Percentiles rank a stretch among this genome's conserved stretches.
Conservation (phyloP, 2,329 filamentous ascomycete genomes). For the Talaromyces atroroseus region DNA sequence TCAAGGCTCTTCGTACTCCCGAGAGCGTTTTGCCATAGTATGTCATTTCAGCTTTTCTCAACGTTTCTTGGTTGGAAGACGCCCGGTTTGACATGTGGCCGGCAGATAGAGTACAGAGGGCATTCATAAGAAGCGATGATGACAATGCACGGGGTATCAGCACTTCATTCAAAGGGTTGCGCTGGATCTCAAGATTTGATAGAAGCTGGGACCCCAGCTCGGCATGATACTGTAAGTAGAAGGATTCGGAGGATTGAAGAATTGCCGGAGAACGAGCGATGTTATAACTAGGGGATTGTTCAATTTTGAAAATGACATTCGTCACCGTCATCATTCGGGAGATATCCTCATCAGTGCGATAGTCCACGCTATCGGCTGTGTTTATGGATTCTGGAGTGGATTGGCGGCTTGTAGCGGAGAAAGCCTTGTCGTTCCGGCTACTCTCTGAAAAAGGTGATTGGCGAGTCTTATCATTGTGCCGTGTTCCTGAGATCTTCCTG, state of each 20-base stretch:
- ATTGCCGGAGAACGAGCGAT: neutral
- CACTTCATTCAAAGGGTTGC: constrained; percentile 32
- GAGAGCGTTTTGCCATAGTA: constrained; percentile 31
- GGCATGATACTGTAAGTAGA: constrained; percentile 35
- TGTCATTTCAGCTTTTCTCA: constrained; percentile 25
- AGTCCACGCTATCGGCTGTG: neutral
- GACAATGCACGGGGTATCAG: constrained; percentile 33
- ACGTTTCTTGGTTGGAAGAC: constrained; percentile 17
- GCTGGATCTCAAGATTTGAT: constrained; percentile 32
- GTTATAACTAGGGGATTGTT: neutral
- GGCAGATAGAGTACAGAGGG: constrained; percentile 34
- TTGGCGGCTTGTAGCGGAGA: neutral
- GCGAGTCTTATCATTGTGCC: neutral
- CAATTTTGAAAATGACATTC: neutral
- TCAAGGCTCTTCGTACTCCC: constrained; percentile 26
- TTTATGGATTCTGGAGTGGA: neutral
- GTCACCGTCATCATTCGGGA: neutral
- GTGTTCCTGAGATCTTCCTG: constrained; percentile 17
- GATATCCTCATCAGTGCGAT: neutral
- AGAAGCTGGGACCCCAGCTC: constrained; percentile 30
- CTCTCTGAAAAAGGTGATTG: neutral
- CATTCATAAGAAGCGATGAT: constrained; percentile 32
- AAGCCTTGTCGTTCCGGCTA: neutral
- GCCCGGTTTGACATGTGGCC: constrained; percentile 32
- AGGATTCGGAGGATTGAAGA: constrained; percentile 21